A percentile compares a stretch with the other conserved stretches of the same genome.
Conservation (phyloP, 768 basidiomycete genomes). For the Macrolepiota fuliginosa region DNA sequence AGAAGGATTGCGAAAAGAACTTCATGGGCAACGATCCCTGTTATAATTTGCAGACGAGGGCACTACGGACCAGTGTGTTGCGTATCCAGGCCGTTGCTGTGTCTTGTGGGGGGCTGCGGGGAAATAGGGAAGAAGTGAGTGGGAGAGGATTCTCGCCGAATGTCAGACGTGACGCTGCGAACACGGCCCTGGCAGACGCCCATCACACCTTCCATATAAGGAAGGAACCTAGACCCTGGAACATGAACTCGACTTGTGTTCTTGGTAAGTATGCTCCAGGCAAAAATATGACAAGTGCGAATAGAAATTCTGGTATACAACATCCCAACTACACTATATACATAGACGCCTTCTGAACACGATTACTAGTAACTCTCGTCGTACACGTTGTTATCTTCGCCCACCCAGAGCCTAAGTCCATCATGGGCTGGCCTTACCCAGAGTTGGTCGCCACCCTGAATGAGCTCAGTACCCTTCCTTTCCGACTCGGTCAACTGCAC, state of each 20-base stretch:
- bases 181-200: neutral
- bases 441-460: slow-evolving; percentile 42
- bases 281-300: neutral
- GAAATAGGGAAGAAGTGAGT: neutral
- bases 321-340: neutral
- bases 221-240: neutral
- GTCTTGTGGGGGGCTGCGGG: neutral
- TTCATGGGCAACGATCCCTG: slow-evolving; percentile 45
- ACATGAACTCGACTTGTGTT: neutral
- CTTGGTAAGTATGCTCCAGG: neutral
- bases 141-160: neutral
- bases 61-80: neutral
- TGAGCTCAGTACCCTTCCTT: slow-evolving; percentile 39
- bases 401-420: slow-evolving; percentile 58
- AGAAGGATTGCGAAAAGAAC: slow-evolving; percentile 54
- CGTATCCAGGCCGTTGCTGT: slow-evolving; percentile 5
- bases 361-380: slow-evolving; percentile 47
- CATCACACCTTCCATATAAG: slow-evolving; percentile 9
- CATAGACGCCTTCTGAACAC: neutral
- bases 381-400: slow-evolving; percentile 33
- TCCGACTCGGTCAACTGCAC: slow-evolving; percentile 30
- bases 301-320: neutral
- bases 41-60: slow-evolving; percentile 5
- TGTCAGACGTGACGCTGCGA: neutral
- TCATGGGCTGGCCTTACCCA: slow-evolving; percentile 79